Conservation (phyloP, 768 basidiomycete genomes). For the Calocybe gangraenosa region DNA sequence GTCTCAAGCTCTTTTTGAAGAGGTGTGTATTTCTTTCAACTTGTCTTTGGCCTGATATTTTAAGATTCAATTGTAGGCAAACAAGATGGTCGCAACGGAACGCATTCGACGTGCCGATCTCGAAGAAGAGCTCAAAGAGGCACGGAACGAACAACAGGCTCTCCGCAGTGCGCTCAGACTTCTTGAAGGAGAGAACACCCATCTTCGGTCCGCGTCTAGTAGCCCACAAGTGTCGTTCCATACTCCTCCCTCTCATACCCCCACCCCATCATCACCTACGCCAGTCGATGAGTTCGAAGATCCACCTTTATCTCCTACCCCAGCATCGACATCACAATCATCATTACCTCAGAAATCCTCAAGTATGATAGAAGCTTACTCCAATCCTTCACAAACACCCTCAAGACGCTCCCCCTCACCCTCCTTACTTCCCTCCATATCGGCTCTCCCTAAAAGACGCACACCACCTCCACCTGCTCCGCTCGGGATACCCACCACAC, state of each 20-base stretch:
- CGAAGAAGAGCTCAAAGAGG: conserved; percentile 66
- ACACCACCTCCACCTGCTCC: conserved; percentile 6
- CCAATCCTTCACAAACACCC: neutral
- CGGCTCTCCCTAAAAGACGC: neutral
- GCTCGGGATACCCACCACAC: conserved; percentile 7
- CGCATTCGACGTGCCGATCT: conserved; percentile 68
- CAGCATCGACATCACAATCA: too few species aligned
- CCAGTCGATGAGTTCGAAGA: neutral
- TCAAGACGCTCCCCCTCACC: neutral
- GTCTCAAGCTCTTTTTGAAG: conserved; percentile 82
- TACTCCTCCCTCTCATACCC: neutral
- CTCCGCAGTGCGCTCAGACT: conserved; percentile 62
- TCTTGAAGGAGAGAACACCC: conserved; percentile 56
- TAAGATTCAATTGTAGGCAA: conserved; percentile 47
- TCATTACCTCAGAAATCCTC: too few species aligned
- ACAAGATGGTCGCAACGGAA: conserved; percentile 84
- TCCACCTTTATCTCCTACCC: neutral
- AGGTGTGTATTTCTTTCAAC: conserved; percentile 43
- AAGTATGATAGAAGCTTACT: too few species aligned
- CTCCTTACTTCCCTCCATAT: conserved; percentile 1
- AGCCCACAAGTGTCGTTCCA: neutral
- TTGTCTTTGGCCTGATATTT: neutral
- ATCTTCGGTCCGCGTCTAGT: conserved; percentile 18
- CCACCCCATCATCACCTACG: neutral
- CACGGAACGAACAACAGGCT: conserved; percentile 60